Evolutionary conservation across 306 rosid genomes (phyloP).

Genomic region (Dalbergia oliveri): DNA sequence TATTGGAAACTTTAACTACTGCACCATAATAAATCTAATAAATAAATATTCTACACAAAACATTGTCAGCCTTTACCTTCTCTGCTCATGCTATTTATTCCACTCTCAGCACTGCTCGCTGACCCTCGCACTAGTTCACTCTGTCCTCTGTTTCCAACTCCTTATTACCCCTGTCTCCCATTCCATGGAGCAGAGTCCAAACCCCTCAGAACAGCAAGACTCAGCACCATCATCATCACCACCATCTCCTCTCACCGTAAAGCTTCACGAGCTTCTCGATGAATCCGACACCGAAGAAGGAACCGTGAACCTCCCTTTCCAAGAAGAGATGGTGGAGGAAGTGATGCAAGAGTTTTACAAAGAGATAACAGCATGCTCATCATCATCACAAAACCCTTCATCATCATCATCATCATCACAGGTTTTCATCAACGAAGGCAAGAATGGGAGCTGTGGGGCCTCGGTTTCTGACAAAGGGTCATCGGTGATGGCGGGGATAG

Average conservation of each 20-base stretch:
- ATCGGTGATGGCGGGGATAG: slow-evolving; percentile 6
- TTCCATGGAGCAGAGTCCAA: slow-evolving; percentile 30
- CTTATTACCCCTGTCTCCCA: too few relatives aligned
- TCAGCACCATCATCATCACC: background rate
- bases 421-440: slow-evolving; percentile 1
- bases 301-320: slow-evolving; percentile 6
- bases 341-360: slow-evolving; percentile 48
- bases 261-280: slow-evolving; percentile 36
- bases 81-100: background rate
- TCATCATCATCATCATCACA: background rate
- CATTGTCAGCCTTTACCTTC: too few relatives aligned
- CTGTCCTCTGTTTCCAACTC: background rate
- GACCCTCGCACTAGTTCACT: background rate
- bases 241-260: background rate
- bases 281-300: slow-evolving; percentile 41
- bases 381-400: too few relatives aligned
- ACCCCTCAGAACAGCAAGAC: background rate
- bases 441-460: slow-evolving; percentile 38
- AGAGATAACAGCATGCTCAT: slow-evolving; percentile 32
- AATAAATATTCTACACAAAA: too few relatives aligned
- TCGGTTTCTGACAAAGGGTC: slow-evolving; percentile 31
- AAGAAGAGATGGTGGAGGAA: slow-evolving; percentile 43
- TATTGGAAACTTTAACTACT: too few relatives aligned
- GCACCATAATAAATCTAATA: too few relatives aligned
- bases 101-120: background rate